Evolutionary conservation across 306 rosid genomes (phyloP).

Genomic region (Cucumis hystrix): DNA sequence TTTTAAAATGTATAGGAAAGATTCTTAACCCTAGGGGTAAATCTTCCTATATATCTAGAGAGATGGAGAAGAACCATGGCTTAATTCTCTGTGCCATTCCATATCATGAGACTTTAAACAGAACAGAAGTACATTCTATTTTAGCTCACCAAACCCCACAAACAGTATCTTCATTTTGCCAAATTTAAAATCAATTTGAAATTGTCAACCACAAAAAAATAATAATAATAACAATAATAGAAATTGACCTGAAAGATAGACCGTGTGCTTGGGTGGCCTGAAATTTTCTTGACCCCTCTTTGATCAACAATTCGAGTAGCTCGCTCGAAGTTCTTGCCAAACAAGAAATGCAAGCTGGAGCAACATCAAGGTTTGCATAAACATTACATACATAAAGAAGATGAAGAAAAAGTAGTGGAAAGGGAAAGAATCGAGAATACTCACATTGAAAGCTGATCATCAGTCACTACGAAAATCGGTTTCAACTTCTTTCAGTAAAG

Average conservation of each 20-base stretch:
- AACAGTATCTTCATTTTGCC: neutral
- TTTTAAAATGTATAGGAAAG: neutral
- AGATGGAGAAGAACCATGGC: neutral
- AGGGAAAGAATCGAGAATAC: conserved; percentile 7
- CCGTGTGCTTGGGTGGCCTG: conserved; percentile 58
- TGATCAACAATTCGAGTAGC: conserved; percentile 83
- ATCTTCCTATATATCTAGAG: neutral
- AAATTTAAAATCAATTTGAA: neutral
- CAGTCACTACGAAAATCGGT: conserved; percentile 20
- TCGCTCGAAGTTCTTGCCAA: conserved; percentile 84
- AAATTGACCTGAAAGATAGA: conserved; percentile 62
- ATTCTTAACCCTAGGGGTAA: neutral
- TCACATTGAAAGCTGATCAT: conserved; percentile 39
- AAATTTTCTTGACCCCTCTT: conserved; percentile 63
- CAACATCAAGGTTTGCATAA: neutral
- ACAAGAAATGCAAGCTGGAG: conserved; percentile 70
- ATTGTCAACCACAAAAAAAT: neutral
- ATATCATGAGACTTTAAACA: neutral
- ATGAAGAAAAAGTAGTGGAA: neutral
- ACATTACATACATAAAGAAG: neutral
- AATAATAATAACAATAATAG: neutral
- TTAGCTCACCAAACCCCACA: neutral
- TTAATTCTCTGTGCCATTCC: neutral
- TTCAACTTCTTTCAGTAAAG: neutral
- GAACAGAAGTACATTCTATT: neutral